These are phyloP conservation scores for Litchi chinensis DNA, from an alignment of 345 rosid species.

Conservation along the genomic window DNA sequence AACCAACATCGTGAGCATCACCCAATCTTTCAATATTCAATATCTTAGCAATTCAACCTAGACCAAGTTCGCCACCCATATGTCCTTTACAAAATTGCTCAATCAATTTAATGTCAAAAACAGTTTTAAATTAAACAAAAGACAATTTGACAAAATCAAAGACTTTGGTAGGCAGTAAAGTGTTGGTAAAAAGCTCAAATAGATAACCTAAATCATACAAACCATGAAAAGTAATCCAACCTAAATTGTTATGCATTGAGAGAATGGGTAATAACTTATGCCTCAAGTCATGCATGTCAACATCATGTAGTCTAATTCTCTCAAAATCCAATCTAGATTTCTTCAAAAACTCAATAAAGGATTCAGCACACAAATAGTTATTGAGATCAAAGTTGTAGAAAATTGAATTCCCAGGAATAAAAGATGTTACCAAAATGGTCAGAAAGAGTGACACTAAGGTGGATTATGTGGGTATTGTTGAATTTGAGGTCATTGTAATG, in stretches of 20 bases:
- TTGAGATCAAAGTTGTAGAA: neutral
- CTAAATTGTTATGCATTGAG: neutral
- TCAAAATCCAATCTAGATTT: neutral
- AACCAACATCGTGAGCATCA: too few relatives aligned
- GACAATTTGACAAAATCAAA: neutral
- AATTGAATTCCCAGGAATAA: neutral
- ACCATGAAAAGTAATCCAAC: constrained; percentile 2
- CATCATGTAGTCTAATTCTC: neutral
- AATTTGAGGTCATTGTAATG: constrained; percentile 1
- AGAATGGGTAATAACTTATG: neutral
- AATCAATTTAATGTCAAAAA: too few relatives aligned
- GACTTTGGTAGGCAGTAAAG: neutral
- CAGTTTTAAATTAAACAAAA: neutral
- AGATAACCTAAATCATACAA: neutral
- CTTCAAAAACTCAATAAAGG: neutral
- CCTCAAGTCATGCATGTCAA: too few relatives aligned
- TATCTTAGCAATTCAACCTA: too few relatives aligned
- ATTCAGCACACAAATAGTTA: neutral
- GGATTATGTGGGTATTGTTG: neutral
- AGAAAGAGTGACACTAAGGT: constrained; percentile 8
- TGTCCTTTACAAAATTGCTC: too few relatives aligned
- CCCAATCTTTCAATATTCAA: too few relatives aligned
- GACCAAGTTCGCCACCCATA: too few relatives aligned
- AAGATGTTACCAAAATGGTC: neutral
- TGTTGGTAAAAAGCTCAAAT: neutral